Evolutionary conservation across 2,329 filamentous ascomycete species (phyloP), one percentile per base, ranked within the genome.

Genomic region (Fusarium caatingaense): DNA sequence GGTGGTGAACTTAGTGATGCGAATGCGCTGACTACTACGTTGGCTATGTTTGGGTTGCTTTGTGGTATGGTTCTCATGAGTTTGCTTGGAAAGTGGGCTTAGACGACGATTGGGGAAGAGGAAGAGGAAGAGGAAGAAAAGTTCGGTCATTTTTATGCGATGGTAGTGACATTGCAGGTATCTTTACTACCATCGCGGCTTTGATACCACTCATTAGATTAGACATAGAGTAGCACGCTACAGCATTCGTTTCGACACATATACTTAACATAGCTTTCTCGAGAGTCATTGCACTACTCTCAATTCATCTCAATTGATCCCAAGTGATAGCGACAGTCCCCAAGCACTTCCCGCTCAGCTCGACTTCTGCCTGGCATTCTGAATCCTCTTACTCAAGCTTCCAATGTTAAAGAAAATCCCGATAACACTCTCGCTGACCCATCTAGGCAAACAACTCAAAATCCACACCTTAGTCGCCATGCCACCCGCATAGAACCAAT

Each of bases 71-170:
- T 86, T 1, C 66, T 92, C 41, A 93, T 94, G 92, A 89, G 89
- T 59, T 74, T 93, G 21, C 80, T 94, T 25, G 92, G 91, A 1
- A 93, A 93, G 78, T 94, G 92, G 91, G 91, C 91, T 42, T 92
- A 76, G 79, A 41, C 7, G 18, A 18, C 32, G 2, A 9, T 40
- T 21, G 5, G 16, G 40, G 34, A 21, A n/a, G 30, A 34, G 6
- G 34, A 21, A 18, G n/a, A 16, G 15, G 13, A 16, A n/a, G 47
- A 34, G 9, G 49, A 28, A 16, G 49, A 41, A 53, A 12, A 18
- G 18, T 20, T 32, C 18, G 20, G 27, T 55, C 37, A 48, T 64
- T 34, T 54, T 48, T 21, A 47, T 49, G 20, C 10, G 51, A 54
- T 34, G 16, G 20, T 21, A 12, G 18, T 41, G 28, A 47, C 13